phyloP scores from a whole-genome alignment of 2,329 filamentous ascomycete genomes.

The Phialophora verrucosa region DNA sequence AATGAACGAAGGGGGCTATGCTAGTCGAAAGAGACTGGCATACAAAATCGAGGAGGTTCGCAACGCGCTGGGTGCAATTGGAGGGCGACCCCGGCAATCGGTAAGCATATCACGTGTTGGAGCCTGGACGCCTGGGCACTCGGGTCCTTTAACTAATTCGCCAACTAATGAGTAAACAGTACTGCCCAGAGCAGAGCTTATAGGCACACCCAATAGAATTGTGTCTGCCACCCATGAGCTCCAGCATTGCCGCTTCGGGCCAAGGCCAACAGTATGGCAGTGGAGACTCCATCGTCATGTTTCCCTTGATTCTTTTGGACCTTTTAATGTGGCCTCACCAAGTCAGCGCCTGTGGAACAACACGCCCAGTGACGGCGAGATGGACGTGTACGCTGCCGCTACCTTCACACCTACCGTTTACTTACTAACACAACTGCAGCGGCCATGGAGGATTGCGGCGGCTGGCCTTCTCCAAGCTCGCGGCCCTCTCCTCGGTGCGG shows the following conservation, averaged over 20 bases:
- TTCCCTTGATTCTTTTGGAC: conserved; percentile 1
- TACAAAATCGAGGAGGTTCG: neutral
- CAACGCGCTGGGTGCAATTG: neutral
- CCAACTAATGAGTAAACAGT: neutral
- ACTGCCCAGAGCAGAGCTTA: neutral
- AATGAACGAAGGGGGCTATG: neutral
- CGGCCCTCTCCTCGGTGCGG: conserved; percentile 48
- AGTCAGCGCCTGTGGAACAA: conserved; percentile 6
- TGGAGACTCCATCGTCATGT: conserved; percentile 2
- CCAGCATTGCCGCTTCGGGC: neutral
- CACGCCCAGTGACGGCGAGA: conserved; percentile 22
- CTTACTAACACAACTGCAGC: conserved; percentile 23
- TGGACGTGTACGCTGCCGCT: conserved; percentile 30
- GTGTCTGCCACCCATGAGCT: neutral
- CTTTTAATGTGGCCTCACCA: conserved; percentile 6
- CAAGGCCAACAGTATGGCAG: neutral
- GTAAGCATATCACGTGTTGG: neutral
- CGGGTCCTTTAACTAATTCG: neutral
- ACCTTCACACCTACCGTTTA: neutral
- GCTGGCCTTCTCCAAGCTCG: conserved; percentile 53
- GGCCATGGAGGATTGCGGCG: conserved; percentile 44
- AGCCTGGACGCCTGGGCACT: neutral
- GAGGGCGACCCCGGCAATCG: neutral
- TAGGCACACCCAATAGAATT: neutral
- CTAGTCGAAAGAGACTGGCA: neutral